These are phyloP conservation scores for Yarrowia sp. DNA, from an alignment of 805 yeast genomes.

Conservation along the genomic window DNA sequence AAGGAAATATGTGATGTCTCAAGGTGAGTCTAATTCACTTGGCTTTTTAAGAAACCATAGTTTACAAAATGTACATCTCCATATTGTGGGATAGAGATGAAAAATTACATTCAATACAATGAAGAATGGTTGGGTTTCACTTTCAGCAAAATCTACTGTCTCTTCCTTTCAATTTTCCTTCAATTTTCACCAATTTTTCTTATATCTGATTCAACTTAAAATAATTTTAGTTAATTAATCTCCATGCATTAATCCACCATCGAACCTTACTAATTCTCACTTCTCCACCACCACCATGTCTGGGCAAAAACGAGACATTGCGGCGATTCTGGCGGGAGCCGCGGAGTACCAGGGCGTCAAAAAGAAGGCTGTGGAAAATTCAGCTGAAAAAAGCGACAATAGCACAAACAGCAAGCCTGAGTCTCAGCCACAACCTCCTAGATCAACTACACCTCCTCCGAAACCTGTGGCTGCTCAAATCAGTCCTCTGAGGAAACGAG, in stretches of 20 bases:
- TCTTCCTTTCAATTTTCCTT: no score
- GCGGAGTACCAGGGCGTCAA: slow-evolving; percentile 18
- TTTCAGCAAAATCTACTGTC: no score
- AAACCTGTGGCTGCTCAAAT: background rate
- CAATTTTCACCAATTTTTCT: no score
- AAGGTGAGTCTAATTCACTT: no score
- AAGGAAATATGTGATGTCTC: no score
- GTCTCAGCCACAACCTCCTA: background rate
- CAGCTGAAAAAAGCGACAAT: background rate
- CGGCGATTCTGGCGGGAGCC: slow-evolving; percentile 9
- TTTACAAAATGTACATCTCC: no score
- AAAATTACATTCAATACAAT: no score
- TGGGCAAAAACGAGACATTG: slow-evolving; percentile 28
- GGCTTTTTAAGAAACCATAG: no score
- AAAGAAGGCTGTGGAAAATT: background rate
- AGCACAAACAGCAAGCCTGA: background rate
- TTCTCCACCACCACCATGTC: background rate
- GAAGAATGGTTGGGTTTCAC: no score
- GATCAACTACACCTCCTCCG: slow-evolving; percentile 17
- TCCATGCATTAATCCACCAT: background rate
- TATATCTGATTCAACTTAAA: no score
- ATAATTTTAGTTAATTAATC: no score
- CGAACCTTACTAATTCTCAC: background rate
- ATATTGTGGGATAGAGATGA: no score
- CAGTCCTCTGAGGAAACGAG: slow-evolving; percentile 26